A percentile compares a stretch with the other conserved stretches of the same genome.
phyloP scores from a whole-genome alignment of 2,329 filamentous ascomycete species.

The Penicillium italicum region DNA sequence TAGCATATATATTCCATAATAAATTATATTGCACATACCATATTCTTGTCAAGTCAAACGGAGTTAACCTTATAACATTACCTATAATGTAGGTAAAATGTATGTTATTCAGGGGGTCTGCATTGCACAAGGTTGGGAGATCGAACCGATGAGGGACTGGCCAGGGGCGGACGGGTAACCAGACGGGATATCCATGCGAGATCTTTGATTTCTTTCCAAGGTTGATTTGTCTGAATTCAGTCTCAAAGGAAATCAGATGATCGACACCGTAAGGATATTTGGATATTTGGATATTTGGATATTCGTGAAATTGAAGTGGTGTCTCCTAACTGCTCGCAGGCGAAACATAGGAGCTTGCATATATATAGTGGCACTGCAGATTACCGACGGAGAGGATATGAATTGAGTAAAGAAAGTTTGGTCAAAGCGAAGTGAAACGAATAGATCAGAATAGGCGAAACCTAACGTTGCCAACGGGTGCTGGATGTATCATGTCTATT shows the following conservation, averaged over 20 bases:
- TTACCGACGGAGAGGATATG: not conserved
- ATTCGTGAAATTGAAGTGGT: not conserved
- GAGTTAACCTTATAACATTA: no score
- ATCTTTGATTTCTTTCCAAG: not conserved
- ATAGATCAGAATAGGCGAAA: not conserved
- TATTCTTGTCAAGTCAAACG: no score
- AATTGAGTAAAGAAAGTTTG: not conserved
- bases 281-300: not conserved
- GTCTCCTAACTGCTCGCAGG: conserved; percentile 5
- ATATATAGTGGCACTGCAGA: not conserved
- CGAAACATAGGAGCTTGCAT: not conserved
- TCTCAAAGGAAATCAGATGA: not conserved
- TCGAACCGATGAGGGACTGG: not conserved
- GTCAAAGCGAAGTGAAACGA: not conserved
- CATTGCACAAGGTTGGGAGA: not conserved
- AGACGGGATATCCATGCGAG: not conserved
- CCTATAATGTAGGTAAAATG: no score
- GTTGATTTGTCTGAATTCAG: no score
- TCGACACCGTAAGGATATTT: not conserved
- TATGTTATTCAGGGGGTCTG: not conserved
- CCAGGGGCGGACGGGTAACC: not conserved
- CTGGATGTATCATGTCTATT: not conserved
- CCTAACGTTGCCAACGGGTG: not conserved
- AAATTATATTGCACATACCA: not conserved
- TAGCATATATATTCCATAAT: no score